phyloP scores from a whole-genome alignment of 257 asterid species.

The Cordia subcordata region DNA sequence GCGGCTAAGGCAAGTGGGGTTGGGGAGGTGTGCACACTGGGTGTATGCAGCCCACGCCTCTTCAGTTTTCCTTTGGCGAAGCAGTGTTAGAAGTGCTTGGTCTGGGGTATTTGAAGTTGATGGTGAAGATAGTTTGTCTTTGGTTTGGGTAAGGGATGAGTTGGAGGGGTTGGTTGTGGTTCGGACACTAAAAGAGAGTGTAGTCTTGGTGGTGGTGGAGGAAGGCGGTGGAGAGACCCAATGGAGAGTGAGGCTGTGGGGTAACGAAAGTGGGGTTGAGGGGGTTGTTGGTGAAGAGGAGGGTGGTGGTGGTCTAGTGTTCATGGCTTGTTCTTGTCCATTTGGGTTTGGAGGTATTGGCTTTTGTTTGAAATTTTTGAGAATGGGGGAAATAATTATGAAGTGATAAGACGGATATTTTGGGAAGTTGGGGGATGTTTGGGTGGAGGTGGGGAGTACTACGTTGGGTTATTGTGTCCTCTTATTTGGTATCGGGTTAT shows the following conservation, averaged over 20 bases:
- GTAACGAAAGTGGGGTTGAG: slow-evolving; percentile 15
- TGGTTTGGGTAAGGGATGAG: slow-evolving; percentile 12
- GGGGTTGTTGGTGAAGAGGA: slow-evolving; percentile 9
- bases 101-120: slow-evolving; percentile 37
- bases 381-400: slow-evolving; percentile 1
- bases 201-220: slow-evolving; percentile 28
- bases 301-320: slow-evolving; percentile 20
- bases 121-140: slow-evolving; percentile 20
- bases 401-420: slow-evolving; percentile 34
- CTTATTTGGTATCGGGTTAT: slow-evolving; percentile 7
- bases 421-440: slow-evolving; percentile 11
- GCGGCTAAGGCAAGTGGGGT: slow-evolving; percentile 86
- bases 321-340: slow-evolving; percentile 60
- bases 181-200: slow-evolving; percentile 31
- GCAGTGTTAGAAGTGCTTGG: slow-evolving; percentile 53
- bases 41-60: slow-evolving; percentile 75
- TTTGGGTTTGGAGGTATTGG: slow-evolving; percentile 17
- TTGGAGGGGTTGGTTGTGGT: slow-evolving; percentile 33
- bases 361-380: slow-evolving; percentile 9
- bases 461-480: slow-evolving; percentile 39
- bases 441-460: slow-evolving; percentile 48
- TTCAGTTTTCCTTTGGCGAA: slow-evolving; percentile 75
- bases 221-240: slow-evolving; percentile 34
- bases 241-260: slow-evolving; percentile 34
- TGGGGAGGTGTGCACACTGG: slow-evolving; percentile 52